Percentiles rank a stretch among this genome's conserved stretches.
phyloP scores from a whole-genome alignment of 352 stramenopile species.

The Globisporangium parvum region DNA sequence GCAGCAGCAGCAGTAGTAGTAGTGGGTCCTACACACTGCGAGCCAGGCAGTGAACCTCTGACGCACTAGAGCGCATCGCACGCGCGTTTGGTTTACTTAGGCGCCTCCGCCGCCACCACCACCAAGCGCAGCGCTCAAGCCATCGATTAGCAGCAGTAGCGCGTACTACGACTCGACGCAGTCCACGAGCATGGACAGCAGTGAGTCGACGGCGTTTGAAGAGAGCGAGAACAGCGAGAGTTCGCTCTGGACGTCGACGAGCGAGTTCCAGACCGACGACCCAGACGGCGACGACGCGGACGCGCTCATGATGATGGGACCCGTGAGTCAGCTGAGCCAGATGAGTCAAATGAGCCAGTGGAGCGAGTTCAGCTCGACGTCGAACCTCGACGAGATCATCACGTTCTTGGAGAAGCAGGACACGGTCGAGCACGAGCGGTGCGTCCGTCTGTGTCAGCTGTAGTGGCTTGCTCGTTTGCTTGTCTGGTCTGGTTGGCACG shows the following conservation, averaged over 20 bases:
- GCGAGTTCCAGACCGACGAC: conserved; percentile 36
- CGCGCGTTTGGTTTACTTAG: neutral
- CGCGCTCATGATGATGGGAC: conserved; percentile 32
- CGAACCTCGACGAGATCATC: conserved; percentile 82
- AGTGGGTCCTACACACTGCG: neutral
- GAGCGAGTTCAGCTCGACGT: conserved; percentile 79
- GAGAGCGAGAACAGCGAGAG: conserved; percentile 53
- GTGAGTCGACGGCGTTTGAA: conserved; percentile 40
- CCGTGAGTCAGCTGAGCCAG: conserved; percentile 46
- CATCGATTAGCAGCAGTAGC: neutral
- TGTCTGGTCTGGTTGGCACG: neutral
- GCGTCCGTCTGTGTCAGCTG: neutral
- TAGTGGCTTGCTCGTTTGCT: neutral
- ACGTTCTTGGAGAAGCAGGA: conserved; percentile 81
- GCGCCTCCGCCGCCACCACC: neutral
- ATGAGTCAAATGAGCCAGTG: conserved; percentile 74
- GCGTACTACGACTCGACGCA: conserved; percentile 1
- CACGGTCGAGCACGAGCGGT: conserved; percentile 55
- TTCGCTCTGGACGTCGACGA: conserved; percentile 55
- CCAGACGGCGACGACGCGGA: conserved; percentile 10
- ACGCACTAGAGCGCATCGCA: neutral
- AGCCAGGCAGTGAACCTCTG: neutral
- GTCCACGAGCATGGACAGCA: conserved; percentile 11
- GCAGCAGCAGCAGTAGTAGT: no score
- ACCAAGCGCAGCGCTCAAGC: neutral